These are phyloP conservation scores for Talaromyces wortmannii DNA, from an alignment of 495 filamentous ascomycete species.

Conservation along the genomic window DNA sequence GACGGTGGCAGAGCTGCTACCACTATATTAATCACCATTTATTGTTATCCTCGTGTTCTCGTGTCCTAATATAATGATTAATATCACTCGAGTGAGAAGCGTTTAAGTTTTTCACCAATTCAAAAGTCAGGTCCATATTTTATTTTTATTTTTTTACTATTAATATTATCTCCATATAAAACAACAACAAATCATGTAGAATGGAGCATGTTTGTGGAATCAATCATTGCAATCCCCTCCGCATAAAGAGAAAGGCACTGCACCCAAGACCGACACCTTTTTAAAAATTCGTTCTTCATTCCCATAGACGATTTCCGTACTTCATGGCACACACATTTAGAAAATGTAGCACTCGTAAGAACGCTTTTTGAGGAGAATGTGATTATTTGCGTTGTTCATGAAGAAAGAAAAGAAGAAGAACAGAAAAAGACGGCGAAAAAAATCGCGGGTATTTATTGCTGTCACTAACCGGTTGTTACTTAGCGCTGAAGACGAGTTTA, in stretches of 20 bases:
- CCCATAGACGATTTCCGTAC: constrained; percentile 56
- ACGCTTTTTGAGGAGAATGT: constrained; percentile 57
- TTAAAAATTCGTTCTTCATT: constrained; percentile 49
- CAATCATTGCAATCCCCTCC: constrained; percentile 64
- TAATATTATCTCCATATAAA: too few relatives aligned
- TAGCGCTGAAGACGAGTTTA: too few relatives aligned
- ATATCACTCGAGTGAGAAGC: too few relatives aligned
- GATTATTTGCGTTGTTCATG: constrained; percentile 62
- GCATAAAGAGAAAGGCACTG: constrained; percentile 46
- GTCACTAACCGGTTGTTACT: too few relatives aligned
- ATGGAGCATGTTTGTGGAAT: constrained; percentile 41
- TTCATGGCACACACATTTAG: constrained; percentile 44
- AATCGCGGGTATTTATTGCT: constrained; percentile 6
- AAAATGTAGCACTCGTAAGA: constrained; percentile 41
- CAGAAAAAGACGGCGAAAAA: constrained; percentile 9
- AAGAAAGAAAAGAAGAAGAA: constrained; percentile 36
- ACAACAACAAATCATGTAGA: too few relatives aligned
- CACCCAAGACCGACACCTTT: constrained; percentile 62
- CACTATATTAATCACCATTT: too few relatives aligned
- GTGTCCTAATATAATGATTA: too few relatives aligned
- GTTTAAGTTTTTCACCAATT: too few relatives aligned
- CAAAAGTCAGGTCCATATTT: too few relatives aligned
- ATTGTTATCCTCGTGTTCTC: too few relatives aligned
- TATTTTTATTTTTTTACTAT: too few relatives aligned
- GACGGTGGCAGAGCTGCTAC: too few relatives aligned